Evolutionary conservation across 129 eudicot species (phyloP).

Genomic region (Flaveria robusta): DNA sequence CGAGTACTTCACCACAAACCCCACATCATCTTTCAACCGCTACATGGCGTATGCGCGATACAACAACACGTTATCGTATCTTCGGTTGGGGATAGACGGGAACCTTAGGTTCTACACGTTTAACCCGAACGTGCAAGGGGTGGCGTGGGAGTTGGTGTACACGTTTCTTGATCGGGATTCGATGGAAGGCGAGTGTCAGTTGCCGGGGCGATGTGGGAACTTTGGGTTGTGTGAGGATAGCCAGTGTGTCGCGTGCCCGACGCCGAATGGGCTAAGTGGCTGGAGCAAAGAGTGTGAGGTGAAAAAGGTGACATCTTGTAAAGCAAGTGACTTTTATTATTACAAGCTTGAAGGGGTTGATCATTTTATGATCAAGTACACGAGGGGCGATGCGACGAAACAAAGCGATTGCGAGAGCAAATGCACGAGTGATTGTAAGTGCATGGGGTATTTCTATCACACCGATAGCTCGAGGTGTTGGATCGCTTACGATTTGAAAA

Average conservation of each 20-base stretch:
- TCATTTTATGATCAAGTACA: slow-evolving; percentile 49
- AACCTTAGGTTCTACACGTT: too few relatives aligned
- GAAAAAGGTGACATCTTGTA: slow-evolving; percentile 35
- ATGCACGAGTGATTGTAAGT: slow-evolving; percentile 58
- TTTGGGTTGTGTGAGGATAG: slow-evolving; percentile 38
- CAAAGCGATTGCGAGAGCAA: slow-evolving; percentile 45
- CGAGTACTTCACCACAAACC: too few relatives aligned
- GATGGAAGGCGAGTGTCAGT: too few relatives aligned
- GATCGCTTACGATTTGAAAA: slow-evolving; percentile 58
- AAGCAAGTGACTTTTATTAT: slow-evolving; percentile 34
- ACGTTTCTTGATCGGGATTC: slow-evolving; percentile 35
- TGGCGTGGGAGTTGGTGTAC: too few relatives aligned
- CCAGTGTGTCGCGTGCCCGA: slow-evolving; percentile 44
- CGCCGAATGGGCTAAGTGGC: slow-evolving; percentile 35
- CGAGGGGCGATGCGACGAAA: slow-evolving; percentile 41
- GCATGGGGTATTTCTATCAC: slow-evolving; percentile 59
- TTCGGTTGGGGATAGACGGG: too few relatives aligned
- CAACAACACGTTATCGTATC: too few relatives aligned
- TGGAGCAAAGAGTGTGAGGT: slow-evolving; percentile 36
- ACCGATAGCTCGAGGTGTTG: slow-evolving; percentile 52
- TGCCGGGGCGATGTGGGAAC: slow-evolving; percentile 44
- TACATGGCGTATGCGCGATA: too few relatives aligned
- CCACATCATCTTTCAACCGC: too few relatives aligned
- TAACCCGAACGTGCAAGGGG: too few relatives aligned
- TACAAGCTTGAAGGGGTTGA: slow-evolving; percentile 52